Conservation (phyloP, 1,284 basidiomycete species). For the Sphagnurus paluster region DNA sequence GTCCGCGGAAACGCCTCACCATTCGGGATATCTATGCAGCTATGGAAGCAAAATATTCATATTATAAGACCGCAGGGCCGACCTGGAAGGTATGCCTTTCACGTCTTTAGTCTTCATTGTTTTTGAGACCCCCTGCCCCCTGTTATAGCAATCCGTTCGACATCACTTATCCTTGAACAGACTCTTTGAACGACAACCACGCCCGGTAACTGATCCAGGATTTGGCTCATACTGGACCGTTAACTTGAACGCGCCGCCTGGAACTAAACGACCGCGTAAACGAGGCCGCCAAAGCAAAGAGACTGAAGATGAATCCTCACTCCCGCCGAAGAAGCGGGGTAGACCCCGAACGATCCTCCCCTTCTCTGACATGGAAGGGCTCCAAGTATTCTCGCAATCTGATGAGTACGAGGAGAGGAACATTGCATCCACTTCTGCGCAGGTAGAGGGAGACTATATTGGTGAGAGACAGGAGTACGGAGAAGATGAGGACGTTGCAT, state of each 20-base stretch:
- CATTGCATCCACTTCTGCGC: conserved; percentile 9
- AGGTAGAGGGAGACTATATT: conserved; percentile 22
- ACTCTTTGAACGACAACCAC: conserved; percentile 74
- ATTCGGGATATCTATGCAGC: conserved; percentile 81
- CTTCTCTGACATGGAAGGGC: conserved; percentile 9
- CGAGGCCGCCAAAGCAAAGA: conserved; percentile 64
- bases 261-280: conserved; percentile 79
- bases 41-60: conserved; percentile 80
- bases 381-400: conserved; percentile 15
- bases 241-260: conserved; percentile 74
- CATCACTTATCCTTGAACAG: conserved; percentile 80
- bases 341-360: conserved; percentile 41
- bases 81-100: conserved; percentile 69
- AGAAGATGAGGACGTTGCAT: conserved; percentile 32
- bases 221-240: conserved; percentile 86
- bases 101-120: conserved; percentile 6
- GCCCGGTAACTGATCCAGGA: conserved; percentile 78
- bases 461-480: conserved; percentile 28
- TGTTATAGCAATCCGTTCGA: conserved; percentile 73
- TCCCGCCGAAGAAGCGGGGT: conserved; percentile 42
- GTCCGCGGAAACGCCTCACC: conserved; percentile 69
- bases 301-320: conserved; percentile 26
- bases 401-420: conserved; percentile 26
- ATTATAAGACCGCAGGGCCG: conserved; percentile 73
- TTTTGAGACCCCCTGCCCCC: no score